These are phyloP conservation scores for Pleurotus ostreatus DNA, from an alignment of 768 basidiomycete species.

Conservation along the genomic window DNA sequence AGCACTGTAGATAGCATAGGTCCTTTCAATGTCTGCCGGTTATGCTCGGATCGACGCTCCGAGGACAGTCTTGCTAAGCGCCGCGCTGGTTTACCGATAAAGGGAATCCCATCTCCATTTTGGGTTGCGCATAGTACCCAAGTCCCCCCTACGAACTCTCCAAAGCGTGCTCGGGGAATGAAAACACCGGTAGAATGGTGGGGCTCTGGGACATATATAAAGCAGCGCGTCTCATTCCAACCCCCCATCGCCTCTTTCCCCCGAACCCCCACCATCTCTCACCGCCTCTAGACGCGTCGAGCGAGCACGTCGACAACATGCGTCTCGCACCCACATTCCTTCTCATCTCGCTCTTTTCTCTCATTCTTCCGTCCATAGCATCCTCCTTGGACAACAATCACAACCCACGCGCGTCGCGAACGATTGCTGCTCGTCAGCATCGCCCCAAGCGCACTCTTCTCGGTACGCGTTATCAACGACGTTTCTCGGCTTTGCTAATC, in stretches of 20 bases:
- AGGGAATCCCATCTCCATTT: background rate
- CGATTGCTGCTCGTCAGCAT: constrained; percentile 9
- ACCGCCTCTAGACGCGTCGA: background rate
- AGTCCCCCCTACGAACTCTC: too few relatives aligned
- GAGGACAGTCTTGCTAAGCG: too few relatives aligned
- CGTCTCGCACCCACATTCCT: constrained; percentile 12
- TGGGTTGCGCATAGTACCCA: too few relatives aligned
- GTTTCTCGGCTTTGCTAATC: background rate
- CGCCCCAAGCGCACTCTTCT: constrained; percentile 7
- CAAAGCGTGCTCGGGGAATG: background rate
- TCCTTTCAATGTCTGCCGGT: too few relatives aligned
- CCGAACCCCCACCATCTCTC: background rate
- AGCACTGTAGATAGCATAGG: too few relatives aligned
- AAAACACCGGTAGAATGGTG: background rate
- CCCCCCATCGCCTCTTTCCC: background rate
- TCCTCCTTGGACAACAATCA: background rate
- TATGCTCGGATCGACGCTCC: too few relatives aligned
- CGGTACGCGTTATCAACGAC: background rate
- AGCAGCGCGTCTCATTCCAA: background rate
- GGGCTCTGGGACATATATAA: constrained; percentile 5
- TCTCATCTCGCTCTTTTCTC: constrained; percentile 6
- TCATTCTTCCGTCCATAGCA: constrained; percentile 4
- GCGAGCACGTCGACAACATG: constrained; percentile 3
- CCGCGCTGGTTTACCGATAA: background rate
- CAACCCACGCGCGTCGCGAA: background rate